phyloP scores from a whole-genome alignment of 2,329 filamentous ascomycete genomes.

The Bipolaris oryzae region DNA sequence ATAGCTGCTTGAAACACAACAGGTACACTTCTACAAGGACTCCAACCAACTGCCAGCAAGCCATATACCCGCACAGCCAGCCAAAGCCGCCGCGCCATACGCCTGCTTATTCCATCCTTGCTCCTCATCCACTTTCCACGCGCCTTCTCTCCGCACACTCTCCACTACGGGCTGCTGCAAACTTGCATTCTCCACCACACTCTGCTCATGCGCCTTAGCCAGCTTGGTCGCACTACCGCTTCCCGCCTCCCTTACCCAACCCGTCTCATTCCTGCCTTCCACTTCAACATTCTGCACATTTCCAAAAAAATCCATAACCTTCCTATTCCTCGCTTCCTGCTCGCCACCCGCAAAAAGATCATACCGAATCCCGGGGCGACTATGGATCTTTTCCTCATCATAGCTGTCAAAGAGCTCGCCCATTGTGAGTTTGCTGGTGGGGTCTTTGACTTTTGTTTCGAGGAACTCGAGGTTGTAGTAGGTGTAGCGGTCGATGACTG shows the following conservation, averaged over 20 bases:
- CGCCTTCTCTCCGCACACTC: conserved; percentile 36
- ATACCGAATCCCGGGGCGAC: conserved; percentile 87
- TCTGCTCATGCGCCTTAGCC: conserved; percentile 49
- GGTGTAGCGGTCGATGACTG: conserved; percentile 97
- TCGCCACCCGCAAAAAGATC: conserved; percentile 92
- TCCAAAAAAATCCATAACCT: conserved; percentile 96
- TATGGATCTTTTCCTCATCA: conserved; percentile 93
- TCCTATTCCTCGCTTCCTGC: conserved; percentile 73
- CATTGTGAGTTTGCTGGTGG: conserved; percentile 84
- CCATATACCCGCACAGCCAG: conserved; percentile 51
- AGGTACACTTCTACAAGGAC: conserved; percentile 20
- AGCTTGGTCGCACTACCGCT: conserved; percentile 72
- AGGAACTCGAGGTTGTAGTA: conserved; percentile 99
- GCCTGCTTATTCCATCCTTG: conserved; percentile 50
- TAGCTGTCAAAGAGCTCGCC: conserved; percentile 97
- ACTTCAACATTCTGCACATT: conserved; percentile 98
- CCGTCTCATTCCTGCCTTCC: conserved; percentile 58
- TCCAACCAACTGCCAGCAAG: conserved; percentile 49
- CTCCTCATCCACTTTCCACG: conserved; percentile 45
- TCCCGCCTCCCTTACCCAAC: conserved; percentile 72
- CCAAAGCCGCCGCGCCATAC: conserved; percentile 47
- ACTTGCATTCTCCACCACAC: conserved; percentile 28
- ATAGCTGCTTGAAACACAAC: background rate
- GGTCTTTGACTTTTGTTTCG: conserved; percentile 84
- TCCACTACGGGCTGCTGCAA: conserved; percentile 23